Evolutionary conservation across 1,284 basidiomycete genomes (phyloP).

Genomic region (Pterula multifida): DNA sequence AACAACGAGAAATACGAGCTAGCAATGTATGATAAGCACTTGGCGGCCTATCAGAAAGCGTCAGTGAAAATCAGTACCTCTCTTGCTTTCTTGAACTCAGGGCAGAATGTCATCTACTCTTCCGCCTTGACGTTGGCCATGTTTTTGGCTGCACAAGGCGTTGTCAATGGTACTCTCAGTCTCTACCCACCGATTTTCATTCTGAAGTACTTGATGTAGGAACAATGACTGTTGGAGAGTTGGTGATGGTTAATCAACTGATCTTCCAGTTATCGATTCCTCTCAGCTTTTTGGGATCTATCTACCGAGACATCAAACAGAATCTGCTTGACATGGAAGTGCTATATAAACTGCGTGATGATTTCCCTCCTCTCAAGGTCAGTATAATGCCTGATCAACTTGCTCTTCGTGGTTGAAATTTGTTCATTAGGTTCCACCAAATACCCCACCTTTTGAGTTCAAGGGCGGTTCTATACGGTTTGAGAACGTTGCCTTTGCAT

Average conservation of each 20-base stretch:
- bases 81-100: conserved; percentile 87
- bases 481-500: conserved; percentile 77
- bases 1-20: conserved; percentile 94
- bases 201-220: conserved; percentile 32
- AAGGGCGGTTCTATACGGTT: conserved; percentile 46
- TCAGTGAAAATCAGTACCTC: conserved; percentile 94
- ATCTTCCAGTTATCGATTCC: conserved; percentile 81
- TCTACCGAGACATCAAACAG: conserved; percentile 64
- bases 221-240: conserved; percentile 95
- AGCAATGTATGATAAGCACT: conserved; percentile 83
- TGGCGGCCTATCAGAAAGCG: conserved; percentile 82
- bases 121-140: conserved; percentile 89
- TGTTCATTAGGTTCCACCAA: conserved; percentile 31
- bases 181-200: background rate
- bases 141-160: conserved; percentile 92
- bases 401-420: conserved; percentile 77
- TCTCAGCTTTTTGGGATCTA: conserved; percentile 60
- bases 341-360: conserved; percentile 61
- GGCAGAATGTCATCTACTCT: conserved; percentile 94
- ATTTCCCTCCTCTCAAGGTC: conserved; percentile 56
- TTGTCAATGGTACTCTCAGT: conserved; percentile 61
- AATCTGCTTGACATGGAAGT: conserved; percentile 76
- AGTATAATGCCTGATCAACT: conserved; percentile 68
- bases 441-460: conserved; percentile 57
- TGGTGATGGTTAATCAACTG: conserved; percentile 99